Evolutionary conservation across 768 basidiomycete genomes (phyloP), one percentile per base, ranked within the genome.

Genomic region (Strobilomyces echinocephalus): DNA sequence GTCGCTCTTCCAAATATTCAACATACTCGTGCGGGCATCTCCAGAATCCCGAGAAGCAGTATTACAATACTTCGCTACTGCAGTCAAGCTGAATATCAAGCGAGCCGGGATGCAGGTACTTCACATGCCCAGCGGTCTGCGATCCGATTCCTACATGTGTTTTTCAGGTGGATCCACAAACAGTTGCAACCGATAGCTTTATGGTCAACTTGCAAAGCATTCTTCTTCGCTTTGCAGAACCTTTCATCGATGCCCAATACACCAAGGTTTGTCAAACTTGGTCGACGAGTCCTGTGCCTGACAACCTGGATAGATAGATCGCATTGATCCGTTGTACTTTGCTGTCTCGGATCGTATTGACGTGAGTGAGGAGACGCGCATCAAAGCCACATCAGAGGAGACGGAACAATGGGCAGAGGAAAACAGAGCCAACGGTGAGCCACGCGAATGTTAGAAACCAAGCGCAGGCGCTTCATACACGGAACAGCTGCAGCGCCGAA

Each of bases 231-330:
- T 88, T 99, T 62, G 87, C 92, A 28, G 91, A 95, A 60, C 95
- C 95, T 0, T 95, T 97, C 63, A 91, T 98, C 78, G 95, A 98
- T 67, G 84, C 89, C 1, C 82, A 79, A 50, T 97, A 87, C 61
- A 82, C 86, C 40, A 98, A 97, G 80, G 94, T 88, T 43, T 48
- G 41, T 50, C 44, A 46, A 28, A 44, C 33, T 53, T 5, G 56
- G 49, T 16, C 51, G 11, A 12, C 42, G 24, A 18, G 31, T 18
- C 12, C 53, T 30, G 28, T 48, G 15, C 12, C 46, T 60, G 43
- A 69, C 8, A 34, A 46, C 20, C 18, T 4, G 10, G 10, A 34
- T 43, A 97, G 91, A 87, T 99, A 63, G 88, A 97, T 67, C 87
- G 88, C 54, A 91, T 99, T 46, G 95, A 99, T 63, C 76, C 85